phyloP scores from a whole-genome alignment of 2,329 filamentous ascomycete species.

The Arthrobotrys megalospora region DNA sequence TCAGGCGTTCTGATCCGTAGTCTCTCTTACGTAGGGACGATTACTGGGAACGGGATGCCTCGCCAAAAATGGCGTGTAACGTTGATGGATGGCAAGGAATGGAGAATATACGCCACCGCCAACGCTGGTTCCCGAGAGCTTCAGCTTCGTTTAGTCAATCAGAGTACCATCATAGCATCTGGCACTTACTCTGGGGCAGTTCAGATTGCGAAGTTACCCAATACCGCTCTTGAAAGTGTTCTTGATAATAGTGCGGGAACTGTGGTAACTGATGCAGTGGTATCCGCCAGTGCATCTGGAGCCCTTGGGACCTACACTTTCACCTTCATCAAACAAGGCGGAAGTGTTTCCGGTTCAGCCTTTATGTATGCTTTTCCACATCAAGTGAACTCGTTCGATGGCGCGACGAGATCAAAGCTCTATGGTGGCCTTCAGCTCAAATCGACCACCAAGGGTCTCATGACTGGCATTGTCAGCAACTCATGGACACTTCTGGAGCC shows the following conservation, averaged over 20 bases:
- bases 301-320: constrained; percentile 80
- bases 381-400: constrained; percentile 82
- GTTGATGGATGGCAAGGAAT: constrained; percentile 80
- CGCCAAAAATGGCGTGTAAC: constrained; percentile 79
- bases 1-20: constrained; percentile 81
- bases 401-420: constrained; percentile 70
- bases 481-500: constrained; percentile 84
- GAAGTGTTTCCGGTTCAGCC: constrained; percentile 72
- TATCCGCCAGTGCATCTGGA: constrained; percentile 76
- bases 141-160: constrained; percentile 77
- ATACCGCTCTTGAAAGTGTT: constrained; percentile 73
- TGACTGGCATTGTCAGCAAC: constrained; percentile 79
- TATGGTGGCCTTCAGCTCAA: constrained; percentile 75
- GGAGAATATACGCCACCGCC: constrained; percentile 84
- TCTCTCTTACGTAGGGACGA: constrained; percentile 71
- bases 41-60: constrained; percentile 68
- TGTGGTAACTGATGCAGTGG: constrained; percentile 76
- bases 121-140: constrained; percentile 73
- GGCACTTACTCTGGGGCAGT: constrained; percentile 82
- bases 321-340: constrained; percentile 79
- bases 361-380: constrained; percentile 92
- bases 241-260: constrained; percentile 84
- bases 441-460: constrained; percentile 87
- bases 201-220: constrained; percentile 82
- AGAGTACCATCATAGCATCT: constrained; percentile 77